Evolutionary conservation across 805 yeast species (phyloP).

Genomic region (Suhomyces kilbournensis): DNA sequence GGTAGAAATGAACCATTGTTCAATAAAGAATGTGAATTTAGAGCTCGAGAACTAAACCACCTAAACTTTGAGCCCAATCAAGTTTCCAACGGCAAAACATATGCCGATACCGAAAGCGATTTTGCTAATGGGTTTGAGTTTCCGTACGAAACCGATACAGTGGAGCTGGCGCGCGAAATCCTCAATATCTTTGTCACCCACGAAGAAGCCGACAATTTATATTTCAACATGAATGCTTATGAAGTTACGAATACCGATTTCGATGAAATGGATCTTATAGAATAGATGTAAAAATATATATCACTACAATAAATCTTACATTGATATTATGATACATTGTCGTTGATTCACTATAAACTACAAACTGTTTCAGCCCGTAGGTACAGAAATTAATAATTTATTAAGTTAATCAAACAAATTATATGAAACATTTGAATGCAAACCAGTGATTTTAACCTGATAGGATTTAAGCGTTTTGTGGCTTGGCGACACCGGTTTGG

Average conservation of each 20-base stretch:
- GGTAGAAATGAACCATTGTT: constrained; percentile 33
- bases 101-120: constrained; percentile 40
- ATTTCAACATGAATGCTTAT: constrained; percentile 57
- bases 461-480: constrained; percentile 57
- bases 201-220: constrained; percentile 77
- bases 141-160: constrained; percentile 58
- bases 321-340: constrained; percentile 3
- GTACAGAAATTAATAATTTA: constrained; percentile 3
- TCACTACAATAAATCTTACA: too few relatives aligned
- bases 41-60: constrained; percentile 40
- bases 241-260: constrained; percentile 9
- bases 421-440: constrained; percentile 5
- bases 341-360: constrained; percentile 3
- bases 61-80: constrained; percentile 1
- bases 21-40: constrained; percentile 43
- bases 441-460: constrained; percentile 2
- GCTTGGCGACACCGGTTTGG: constrained; percentile 81
- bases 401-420: constrained; percentile 4
- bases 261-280: constrained; percentile 24
- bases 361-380: not conserved
- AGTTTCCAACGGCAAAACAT: constrained; percentile 13
- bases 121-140: constrained; percentile 60
- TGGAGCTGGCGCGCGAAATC: constrained; percentile 68
- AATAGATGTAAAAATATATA: not conserved
- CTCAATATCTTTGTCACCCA: constrained; percentile 65